Percentiles rank a stretch among this genome's conserved stretches.
Evolutionary conservation across 345 rosid genomes (phyloP).

Genomic region (Turritis glabra): DNA sequence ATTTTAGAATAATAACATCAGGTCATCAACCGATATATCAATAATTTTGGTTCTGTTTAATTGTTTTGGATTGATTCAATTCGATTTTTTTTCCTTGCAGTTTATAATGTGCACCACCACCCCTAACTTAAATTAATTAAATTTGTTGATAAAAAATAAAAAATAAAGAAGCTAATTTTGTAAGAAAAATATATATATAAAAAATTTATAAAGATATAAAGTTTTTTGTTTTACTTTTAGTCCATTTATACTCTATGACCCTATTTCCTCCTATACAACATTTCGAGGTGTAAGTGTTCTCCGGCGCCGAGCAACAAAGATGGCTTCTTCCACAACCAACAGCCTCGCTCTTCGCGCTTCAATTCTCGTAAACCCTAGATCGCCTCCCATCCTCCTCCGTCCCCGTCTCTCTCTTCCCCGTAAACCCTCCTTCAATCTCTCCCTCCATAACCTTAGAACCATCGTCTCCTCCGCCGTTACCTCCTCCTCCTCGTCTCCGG

Average conservation of each 20-base stretch:
- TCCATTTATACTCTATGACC: not conserved
- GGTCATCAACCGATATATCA: no score
- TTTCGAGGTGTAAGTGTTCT: not conserved
- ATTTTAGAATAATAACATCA: no score
- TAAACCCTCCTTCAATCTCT: constrained; percentile 22
- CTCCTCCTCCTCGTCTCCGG: constrained; percentile 32
- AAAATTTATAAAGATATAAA: not conserved
- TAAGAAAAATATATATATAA: not conserved
- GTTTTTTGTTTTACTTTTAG: not conserved
- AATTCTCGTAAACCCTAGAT: not conserved
- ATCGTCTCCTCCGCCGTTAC: constrained; percentile 31
- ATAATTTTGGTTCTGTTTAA: no score
- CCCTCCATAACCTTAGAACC: constrained; percentile 18
- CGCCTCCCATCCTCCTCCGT: not conserved
- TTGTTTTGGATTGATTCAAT: no score
- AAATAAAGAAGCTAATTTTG: not conserved
- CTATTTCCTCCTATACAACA: not conserved
- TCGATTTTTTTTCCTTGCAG: no score
- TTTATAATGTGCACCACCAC: no score
- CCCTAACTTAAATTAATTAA: no score
- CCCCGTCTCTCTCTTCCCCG: constrained; percentile 9
- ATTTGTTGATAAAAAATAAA: no score
- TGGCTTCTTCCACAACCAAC: constrained; percentile 35
- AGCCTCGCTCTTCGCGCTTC: constrained; percentile 22
- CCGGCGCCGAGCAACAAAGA: constrained; percentile 5